A percentile compares a stretch with the other conserved stretches of the same genome.
Evolutionary conservation across 495 filamentous ascomycete species (phyloP).

Genomic region (Extremus antarcticus): DNA sequence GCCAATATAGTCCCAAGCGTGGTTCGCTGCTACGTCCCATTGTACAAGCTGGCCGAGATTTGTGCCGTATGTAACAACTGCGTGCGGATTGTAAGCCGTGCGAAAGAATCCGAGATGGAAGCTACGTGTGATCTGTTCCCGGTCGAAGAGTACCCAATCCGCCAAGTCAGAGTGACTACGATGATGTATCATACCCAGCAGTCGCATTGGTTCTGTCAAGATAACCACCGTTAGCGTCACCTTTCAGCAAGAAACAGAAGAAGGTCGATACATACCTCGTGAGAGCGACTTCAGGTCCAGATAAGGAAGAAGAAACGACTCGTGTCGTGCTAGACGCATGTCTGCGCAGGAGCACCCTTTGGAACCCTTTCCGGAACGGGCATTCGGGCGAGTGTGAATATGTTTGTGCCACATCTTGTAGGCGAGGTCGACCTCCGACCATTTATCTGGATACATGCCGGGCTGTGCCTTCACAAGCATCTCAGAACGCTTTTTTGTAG

Average conservation of each 20-base stretch:
- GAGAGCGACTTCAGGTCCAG: not conserved
- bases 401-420: too few species aligned
- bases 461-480: too few species aligned
- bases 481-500: too few species aligned
- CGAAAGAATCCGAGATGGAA: not conserved
- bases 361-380: too few species aligned
- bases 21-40: not conserved
- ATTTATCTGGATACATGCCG: too few species aligned
- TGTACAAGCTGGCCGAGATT: not conserved
- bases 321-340: not conserved
- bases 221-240: too few species aligned
- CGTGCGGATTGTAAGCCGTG: not conserved
- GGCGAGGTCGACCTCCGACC: too few species aligned
- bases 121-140: not conserved
- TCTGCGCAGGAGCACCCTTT: too few species aligned
- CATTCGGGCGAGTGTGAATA: too few species aligned
- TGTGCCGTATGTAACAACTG: constrained; percentile 1
- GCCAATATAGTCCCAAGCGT: constrained; percentile 3
- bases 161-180: not conserved
- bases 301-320: not conserved
- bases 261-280: not conserved
- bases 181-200: not conserved
- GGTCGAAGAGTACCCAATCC: not conserved
- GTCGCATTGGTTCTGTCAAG: not conserved
- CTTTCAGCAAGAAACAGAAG: too few species aligned